Conservation (phyloP, 768 basidiomycete genomes). For the Suillus weaverae region DNA sequence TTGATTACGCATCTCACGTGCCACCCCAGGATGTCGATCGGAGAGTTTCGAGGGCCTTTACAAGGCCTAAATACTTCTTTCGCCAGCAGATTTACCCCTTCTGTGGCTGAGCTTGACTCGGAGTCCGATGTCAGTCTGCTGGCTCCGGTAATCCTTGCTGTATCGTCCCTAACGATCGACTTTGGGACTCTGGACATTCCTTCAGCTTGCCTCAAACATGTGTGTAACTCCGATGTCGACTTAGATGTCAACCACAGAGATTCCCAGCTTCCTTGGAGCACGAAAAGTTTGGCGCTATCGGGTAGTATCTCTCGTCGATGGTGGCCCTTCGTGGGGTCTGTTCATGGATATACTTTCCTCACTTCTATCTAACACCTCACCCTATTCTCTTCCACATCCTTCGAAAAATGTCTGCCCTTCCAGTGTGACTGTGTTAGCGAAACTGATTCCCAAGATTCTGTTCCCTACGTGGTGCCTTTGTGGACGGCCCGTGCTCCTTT, state of each 20-base stretch:
- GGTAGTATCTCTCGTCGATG: slow-evolving; percentile 29
- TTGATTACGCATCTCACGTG: slow-evolving; percentile 35
- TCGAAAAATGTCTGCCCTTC: not conserved
- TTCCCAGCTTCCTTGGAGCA: slow-evolving; percentile 24
- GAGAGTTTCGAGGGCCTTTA: slow-evolving; percentile 19
- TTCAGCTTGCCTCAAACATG: slow-evolving; percentile 28
- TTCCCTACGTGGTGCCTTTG: not conserved
- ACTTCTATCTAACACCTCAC: slow-evolving; percentile 39
- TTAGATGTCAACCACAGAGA: slow-evolving; percentile 10
- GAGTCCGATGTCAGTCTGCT: slow-evolving; percentile 23
- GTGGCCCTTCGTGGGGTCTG: slow-evolving; percentile 33
- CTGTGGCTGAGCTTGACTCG: not conserved
- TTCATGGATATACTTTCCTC: slow-evolving; percentile 35
- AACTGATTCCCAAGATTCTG: not conserved
- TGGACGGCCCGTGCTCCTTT: slow-evolving; percentile 30
- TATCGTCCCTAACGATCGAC: slow-evolving; percentile 30
- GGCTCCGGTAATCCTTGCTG: slow-evolving; percentile 5
- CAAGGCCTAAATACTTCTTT: slow-evolving; percentile 15
- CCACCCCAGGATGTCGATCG: slow-evolving; percentile 38
- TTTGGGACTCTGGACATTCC: slow-evolving; percentile 34
- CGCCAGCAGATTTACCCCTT: not conserved
- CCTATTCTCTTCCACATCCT: slow-evolving; percentile 16
- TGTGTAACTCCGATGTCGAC: not conserved
- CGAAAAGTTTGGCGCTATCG: slow-evolving; percentile 29
- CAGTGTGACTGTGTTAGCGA: not conserved